Base-by-base conservation (phyloP, 176 grass and related monocot genomes). In the Aegilops speltoides region DNA sequence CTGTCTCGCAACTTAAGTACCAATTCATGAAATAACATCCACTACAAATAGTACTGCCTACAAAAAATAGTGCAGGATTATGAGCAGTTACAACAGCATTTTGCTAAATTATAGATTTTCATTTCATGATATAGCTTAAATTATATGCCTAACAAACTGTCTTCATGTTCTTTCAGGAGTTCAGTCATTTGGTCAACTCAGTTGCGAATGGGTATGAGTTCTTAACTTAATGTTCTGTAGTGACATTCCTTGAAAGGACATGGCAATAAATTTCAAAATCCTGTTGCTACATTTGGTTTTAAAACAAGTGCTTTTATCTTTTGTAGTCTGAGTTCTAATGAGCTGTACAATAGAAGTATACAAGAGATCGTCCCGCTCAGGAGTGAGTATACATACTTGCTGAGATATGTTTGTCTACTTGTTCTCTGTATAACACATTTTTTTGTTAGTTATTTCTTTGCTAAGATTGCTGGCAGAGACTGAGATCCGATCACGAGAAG, bases 381-480 rank as follows among this genome's bases (percentile, higher is more conserved):
- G 85, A 81, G 85, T 87, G 38, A 87, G 85, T 61, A 81, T 71
- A 80, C 54, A 65, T 76, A 3, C 24, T 87, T 73, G 56, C 20
- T 75, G 31, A 8, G 5, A 76, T 74, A 15, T 74, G 20, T 73
- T 80, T 87, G 54, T 10, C 4, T 63, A 15, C 29, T 80, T 79
- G 31, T 80, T 80, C 66, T 62, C 26, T 80, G 10, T 41, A 10
- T 80, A 38, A 73, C 59, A 62, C 23, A 66, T 82, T 82, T 61
- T 11, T 60, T 68, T 23, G 65, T 63, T 63, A 88, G 86, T 82
- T 68, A 73, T 88, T 75, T 88, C 31, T 77, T 80, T 88, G 0
- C 71, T 88, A 24, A 76, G 71, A n/a, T 76, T 88, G 62, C 79
- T 88, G 61, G 20, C 86, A 17, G 86, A 88, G 72, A 37, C 40